phyloP scores from a whole-genome alignment of 176 grass and related monocot genomes.

The Oryza meyeriana region DNA sequence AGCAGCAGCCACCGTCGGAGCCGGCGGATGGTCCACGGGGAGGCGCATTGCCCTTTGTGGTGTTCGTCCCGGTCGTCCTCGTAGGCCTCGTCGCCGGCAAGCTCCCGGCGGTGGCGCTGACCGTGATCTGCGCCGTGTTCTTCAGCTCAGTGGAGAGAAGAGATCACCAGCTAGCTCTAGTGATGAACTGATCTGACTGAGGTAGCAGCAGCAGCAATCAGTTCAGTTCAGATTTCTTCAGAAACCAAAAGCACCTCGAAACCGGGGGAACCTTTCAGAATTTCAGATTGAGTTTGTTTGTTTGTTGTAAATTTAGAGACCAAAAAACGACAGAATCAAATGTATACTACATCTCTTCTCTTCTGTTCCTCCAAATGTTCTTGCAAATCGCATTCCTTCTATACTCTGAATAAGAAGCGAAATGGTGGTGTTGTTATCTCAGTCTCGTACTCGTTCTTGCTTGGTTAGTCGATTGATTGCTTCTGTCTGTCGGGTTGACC shows the following conservation, averaged over 20 bases:
- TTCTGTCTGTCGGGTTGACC: not conserved
- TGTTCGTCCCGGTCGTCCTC: slow-evolving; percentile 44
- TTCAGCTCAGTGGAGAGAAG: slow-evolving; percentile 26
- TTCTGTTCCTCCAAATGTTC: not conserved
- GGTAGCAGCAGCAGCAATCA: not conserved
- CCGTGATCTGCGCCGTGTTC: slow-evolving; percentile 49
- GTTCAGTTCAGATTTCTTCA: not conserved
- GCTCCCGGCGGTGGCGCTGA: slow-evolving; percentile 50
- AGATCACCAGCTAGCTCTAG: slow-evolving; percentile 12
- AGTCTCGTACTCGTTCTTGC: not conserved
- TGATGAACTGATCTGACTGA: not conserved
- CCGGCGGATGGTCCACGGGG: not conserved
- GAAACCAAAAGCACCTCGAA: not conserved
- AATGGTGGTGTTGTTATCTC: not conserved
- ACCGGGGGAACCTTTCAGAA: not conserved
- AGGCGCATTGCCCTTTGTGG: slow-evolving; percentile 18
- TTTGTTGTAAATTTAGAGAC: slow-evolving; percentile 23
- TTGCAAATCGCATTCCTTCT: slow-evolving; percentile 26
- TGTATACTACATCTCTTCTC: not conserved
- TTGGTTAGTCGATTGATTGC: not conserved
- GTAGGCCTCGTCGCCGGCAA: slow-evolving; percentile 67
- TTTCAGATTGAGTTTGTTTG: not conserved
- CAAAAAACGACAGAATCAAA: not conserved
- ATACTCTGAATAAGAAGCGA: slow-evolving; percentile 27
- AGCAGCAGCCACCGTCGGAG: not conserved